Conservation (phyloP, 305 asterid genomes). For the Galium porrigens region DNA sequence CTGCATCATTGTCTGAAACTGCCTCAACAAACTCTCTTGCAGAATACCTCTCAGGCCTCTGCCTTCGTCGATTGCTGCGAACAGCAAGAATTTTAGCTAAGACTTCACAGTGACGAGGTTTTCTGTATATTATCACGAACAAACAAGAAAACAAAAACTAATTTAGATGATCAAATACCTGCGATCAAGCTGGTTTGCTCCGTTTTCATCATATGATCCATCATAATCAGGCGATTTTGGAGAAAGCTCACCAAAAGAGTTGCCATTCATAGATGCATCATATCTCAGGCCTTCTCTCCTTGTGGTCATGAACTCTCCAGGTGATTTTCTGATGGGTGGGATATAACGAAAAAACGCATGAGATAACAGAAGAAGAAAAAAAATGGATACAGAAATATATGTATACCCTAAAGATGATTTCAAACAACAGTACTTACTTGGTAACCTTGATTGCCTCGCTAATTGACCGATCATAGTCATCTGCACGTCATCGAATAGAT, state of each 20-base stretch:
- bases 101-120: slow-evolving; percentile 2
- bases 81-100: slow-evolving; percentile 12
- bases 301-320: slow-evolving; percentile 34
- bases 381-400: not conserved
- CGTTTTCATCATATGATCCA: slow-evolving; percentile 38
- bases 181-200: slow-evolving; percentile 43
- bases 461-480: slow-evolving; percentile 77
- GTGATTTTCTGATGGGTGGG: slow-evolving; percentile 33
- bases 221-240: slow-evolving; percentile 54
- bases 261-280: slow-evolving; percentile 54
- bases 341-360: slow-evolving; percentile 9
- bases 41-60: slow-evolving; percentile 73
- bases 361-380: not conserved
- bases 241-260: slow-evolving; percentile 38
- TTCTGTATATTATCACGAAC: slow-evolving; percentile 7
- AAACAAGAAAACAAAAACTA: slow-evolving; percentile 12
- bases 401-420: slow-evolving; percentile 4
- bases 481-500: slow-evolving; percentile 29
- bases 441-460: slow-evolving; percentile 81
- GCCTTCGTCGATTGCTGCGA: slow-evolving; percentile 60
- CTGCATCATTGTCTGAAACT: slow-evolving; percentile 56
- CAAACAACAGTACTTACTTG: slow-evolving; percentile 38
- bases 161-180: slow-evolving; percentile 34
- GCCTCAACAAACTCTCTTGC: slow-evolving; percentile 56
- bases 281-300: slow-evolving; percentile 36